phyloP scores from a whole-genome alignment of 108 stramenopile species.

The Stephanodiscus triporus region DNA sequence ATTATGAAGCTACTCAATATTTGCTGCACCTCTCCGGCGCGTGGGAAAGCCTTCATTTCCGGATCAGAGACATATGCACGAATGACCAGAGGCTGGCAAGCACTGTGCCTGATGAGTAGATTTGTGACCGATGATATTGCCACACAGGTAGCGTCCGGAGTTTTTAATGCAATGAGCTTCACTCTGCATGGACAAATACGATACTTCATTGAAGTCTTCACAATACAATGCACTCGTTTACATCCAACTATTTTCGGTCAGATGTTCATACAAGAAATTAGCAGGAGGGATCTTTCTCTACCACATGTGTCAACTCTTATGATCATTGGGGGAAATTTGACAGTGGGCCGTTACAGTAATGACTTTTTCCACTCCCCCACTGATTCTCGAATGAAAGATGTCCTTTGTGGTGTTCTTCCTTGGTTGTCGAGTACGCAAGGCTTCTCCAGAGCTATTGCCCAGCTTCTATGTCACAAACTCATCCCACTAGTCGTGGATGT shows the following conservation, averaged over 20 bases:
- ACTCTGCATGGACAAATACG: conserved; percentile 78
- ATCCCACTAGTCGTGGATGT: conserved; percentile 71
- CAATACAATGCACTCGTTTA: conserved; percentile 68
- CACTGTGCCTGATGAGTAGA: conserved; percentile 68
- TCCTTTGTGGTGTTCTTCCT: conserved; percentile 73
- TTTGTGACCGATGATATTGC: conserved; percentile 79
- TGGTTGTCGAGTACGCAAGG: conserved; percentile 91
- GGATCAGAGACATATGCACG: conserved; percentile 72
- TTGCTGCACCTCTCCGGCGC: conserved; percentile 41
- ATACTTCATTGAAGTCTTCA: conserved; percentile 84
- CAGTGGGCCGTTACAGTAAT: conserved; percentile 64
- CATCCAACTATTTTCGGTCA: conserved; percentile 65
- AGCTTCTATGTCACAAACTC: conserved; percentile 68
- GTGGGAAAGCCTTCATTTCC: conserved; percentile 60
- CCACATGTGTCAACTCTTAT: conserved; percentile 80
- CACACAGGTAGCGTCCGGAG: conserved; percentile 45
- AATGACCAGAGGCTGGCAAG: conserved; percentile 83
- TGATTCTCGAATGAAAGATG: conserved; percentile 51
- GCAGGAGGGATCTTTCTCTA: conserved; percentile 62
- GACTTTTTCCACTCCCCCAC: conserved; percentile 54
- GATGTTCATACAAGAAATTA: conserved; percentile 59
- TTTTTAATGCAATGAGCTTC: conserved; percentile 61
- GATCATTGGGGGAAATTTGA: conserved; percentile 82
- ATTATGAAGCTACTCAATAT: conserved; percentile 64
- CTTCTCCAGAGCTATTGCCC: conserved; percentile 84